These are phyloP conservation scores for Colletotrichum graminicola DNA, from an alignment of 2,329 filamentous ascomycete genomes.

Conservation along the genomic window DNA sequence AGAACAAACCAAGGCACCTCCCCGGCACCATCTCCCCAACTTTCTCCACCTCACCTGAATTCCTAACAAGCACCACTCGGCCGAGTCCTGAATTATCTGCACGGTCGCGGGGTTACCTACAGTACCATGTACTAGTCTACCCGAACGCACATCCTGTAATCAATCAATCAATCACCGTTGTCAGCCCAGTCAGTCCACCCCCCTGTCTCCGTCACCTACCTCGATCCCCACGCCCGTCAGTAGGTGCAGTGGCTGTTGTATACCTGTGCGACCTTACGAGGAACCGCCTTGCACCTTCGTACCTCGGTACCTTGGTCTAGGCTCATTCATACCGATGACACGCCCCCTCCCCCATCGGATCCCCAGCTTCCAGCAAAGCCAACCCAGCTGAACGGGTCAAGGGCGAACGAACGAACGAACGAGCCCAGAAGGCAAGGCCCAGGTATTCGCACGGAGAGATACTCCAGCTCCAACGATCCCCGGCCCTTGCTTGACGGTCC, in stretches of 20 bases:
- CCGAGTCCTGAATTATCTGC: slow-evolving; percentile 42
- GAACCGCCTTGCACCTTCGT: no score
- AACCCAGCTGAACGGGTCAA: not conserved
- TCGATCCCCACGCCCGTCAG: not conserved
- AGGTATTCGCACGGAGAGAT: not conserved
- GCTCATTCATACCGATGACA: slow-evolving; percentile 7
- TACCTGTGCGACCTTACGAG: no score
- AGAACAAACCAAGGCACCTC: not conserved
- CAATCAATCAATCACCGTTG: slow-evolving; percentile 26
- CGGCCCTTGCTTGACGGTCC: slow-evolving; percentile 12
- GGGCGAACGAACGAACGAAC: not conserved
- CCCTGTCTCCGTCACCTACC: not conserved
- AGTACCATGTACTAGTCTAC: not conserved
- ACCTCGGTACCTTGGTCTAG: not conserved
- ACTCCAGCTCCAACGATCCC: slow-evolving; percentile 21
- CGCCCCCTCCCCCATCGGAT: not conserved
- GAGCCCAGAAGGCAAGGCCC: not conserved
- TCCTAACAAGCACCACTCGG: slow-evolving; percentile 41
- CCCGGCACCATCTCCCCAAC: slow-evolving; percentile 16
- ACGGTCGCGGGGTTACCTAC: slow-evolving; percentile 17
- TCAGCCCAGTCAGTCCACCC: not conserved
- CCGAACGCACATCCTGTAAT: slow-evolving; percentile 35
- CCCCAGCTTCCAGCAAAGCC: not conserved
- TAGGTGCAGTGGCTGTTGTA: not conserved
- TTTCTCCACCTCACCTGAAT: slow-evolving; percentile 42